phyloP scores from a whole-genome alignment of 441 rosid genomes.

The Adansonia madagascariensis region DNA sequence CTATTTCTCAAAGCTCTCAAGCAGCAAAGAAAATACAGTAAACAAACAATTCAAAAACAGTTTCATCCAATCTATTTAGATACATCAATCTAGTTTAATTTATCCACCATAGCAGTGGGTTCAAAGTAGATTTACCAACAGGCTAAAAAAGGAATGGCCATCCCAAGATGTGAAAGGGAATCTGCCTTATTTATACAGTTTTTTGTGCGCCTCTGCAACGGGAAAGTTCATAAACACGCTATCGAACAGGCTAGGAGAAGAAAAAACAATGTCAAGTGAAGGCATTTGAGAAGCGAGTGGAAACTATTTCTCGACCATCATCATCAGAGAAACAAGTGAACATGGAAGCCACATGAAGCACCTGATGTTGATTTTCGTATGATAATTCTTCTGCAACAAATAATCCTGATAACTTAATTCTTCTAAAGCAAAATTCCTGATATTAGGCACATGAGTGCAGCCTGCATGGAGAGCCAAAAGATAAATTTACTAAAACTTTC shows the following conservation, averaged over 20 bases:
- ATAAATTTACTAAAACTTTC: slow-evolving; percentile 15
- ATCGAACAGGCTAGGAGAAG: neutral
- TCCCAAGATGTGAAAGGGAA: neutral
- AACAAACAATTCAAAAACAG: neutral
- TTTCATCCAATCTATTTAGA: slow-evolving; percentile 11
- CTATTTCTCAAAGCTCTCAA: slow-evolving; percentile 2
- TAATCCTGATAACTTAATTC: slow-evolving; percentile 21
- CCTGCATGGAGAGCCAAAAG: slow-evolving; percentile 39
- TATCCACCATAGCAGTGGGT: slow-evolving; percentile 6
- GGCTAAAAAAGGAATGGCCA: neutral
- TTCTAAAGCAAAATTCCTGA: slow-evolving; percentile 26
- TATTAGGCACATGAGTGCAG: slow-evolving; percentile 24
- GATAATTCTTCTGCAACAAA: slow-evolving; percentile 25
- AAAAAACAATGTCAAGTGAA: neutral
- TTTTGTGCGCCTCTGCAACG: neutral
- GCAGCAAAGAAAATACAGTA: neutral
- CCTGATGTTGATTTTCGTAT: neutral
- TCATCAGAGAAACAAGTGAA: neutral
- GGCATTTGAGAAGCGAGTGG: neutral
- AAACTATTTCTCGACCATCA: neutral
- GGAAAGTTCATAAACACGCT: neutral
- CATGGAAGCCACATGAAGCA: neutral
- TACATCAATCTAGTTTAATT: neutral
- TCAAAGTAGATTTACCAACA: neutral
- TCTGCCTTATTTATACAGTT: neutral